phyloP scores from a whole-genome alignment of 352 stramenopile genomes.

The Pilasporangium apinafurcum region DNA sequence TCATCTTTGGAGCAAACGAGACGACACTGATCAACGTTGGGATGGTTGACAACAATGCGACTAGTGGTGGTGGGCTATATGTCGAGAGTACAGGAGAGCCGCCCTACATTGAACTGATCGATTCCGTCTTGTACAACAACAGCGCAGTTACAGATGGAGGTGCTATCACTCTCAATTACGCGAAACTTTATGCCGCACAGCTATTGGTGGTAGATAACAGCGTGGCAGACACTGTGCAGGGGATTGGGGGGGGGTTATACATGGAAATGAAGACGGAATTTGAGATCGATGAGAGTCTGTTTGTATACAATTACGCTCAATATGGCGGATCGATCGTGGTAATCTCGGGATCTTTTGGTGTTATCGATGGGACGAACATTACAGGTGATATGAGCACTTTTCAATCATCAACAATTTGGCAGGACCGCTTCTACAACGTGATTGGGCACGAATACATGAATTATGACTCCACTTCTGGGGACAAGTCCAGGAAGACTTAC shows the following conservation, averaged over 20 bases:
- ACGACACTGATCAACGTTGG: conserved; percentile 11
- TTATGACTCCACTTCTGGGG: too few species aligned
- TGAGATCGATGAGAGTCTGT: conserved; percentile 15
- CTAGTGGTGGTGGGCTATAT: conserved; percentile 16
- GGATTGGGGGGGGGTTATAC: conserved; percentile 21
- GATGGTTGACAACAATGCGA: conserved; percentile 18
- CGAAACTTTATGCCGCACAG: background rate
- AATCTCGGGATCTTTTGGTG: conserved; percentile 8
- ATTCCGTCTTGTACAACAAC: conserved; percentile 44
- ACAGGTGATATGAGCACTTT: conserved; percentile 16
- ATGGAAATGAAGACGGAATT: conserved; percentile 1
- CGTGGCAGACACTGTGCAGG: conserved; percentile 7
- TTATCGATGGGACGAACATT: conserved; percentile 8
- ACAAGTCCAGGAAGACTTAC: too few species aligned
- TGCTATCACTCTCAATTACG: conserved; percentile 11
- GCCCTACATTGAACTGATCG: background rate
- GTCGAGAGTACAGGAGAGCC: background rate
- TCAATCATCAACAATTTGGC: too few species aligned
- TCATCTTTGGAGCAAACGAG: conserved; percentile 6
- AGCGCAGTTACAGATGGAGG: conserved; percentile 15
- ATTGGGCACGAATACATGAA: too few species aligned
- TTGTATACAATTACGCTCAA: conserved; percentile 22
- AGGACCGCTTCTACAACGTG: too few species aligned
- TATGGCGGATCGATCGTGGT: conserved; percentile 21
- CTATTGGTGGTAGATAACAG: conserved; percentile 28